Evolutionary conservation across 1,284 basidiomycete species (phyloP), one percentile per base, ranked within the genome.

Genomic region (Boletus austroedulis): DNA sequence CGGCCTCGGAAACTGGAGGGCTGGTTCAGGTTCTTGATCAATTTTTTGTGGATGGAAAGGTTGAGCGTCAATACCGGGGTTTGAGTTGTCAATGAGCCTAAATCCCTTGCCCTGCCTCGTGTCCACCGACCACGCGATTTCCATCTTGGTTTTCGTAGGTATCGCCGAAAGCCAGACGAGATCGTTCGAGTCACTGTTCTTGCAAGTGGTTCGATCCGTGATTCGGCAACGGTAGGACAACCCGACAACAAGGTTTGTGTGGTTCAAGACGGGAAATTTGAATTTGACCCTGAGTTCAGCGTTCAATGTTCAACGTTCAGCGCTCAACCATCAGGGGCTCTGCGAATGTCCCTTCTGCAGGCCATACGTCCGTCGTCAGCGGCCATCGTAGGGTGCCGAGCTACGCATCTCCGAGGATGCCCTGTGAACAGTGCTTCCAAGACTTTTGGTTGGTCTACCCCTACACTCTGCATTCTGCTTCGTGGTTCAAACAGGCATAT

Each of bases 41-140:
- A 36, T 28, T 23, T 34, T 49, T 48, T 32, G 55, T 46, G 48
- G 38, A 29, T 36, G 38, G 52, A 34, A 29, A 44, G 38, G 28
- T 31, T 14, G 32, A 44, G 46, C 10, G 55, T 38, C 36, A 43
- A 24, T 23, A n/a, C 46, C 31, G 5, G 8, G n/a, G 49, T 51
- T 51, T 41, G 44, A 32, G 51, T 50, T 45, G 50, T 36, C 36
- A 40, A 49, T 55, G 54, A 52, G 53, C 38, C 38, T 34, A 40
- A 57, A 44, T 50, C 49, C 47, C 29, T 50, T 49, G 40, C 54
- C 46, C 50, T 48, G 66, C 69, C 66, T 66, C 69, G 45, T 59
- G 66, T 51, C 50, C 41, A 43, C 24, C 24, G 31, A 47, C 45
- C 53, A 50, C 55, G 52, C 45, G 49, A 50, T 67, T 69, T 55